These are phyloP conservation scores for Thalassiosira sp. DNA, from an alignment of 352 stramenopile species.

Conservation along the genomic window DNA sequence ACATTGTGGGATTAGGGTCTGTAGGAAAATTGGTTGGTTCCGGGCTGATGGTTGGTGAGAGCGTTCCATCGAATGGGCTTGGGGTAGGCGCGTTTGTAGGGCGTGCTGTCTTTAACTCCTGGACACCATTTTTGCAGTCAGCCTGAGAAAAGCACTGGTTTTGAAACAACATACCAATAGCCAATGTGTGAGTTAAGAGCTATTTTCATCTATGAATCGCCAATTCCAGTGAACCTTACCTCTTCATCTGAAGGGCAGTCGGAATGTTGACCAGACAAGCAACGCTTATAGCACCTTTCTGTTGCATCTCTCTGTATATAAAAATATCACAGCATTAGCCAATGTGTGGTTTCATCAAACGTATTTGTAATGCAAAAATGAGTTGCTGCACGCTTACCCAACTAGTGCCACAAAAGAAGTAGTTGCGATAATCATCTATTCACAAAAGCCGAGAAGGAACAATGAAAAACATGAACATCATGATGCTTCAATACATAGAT, in stretches of 20 bases:
- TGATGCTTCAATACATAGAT: background rate
- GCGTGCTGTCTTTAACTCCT: slow-evolving; percentile 10
- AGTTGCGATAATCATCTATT: slow-evolving; percentile 38
- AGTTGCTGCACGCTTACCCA: background rate
- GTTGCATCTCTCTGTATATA: no score
- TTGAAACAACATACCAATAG: no score
- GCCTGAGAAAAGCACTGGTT: slow-evolving; percentile 53
- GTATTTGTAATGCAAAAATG: background rate
- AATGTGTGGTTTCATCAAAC: background rate
- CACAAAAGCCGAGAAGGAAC: background rate
- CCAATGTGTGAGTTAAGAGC: no score
- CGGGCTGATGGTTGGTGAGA: slow-evolving; percentile 31
- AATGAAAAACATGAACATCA: background rate
- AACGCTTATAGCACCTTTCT: slow-evolving; percentile 38
- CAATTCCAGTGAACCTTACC: no score
- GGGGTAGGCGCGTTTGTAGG: slow-evolving; percentile 10
- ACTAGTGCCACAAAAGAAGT: slow-evolving; percentile 32
- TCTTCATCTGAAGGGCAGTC: slow-evolving; percentile 42
- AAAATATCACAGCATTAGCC: background rate
- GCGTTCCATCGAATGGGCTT: slow-evolving; percentile 22
- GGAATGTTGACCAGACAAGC: slow-evolving; percentile 32
- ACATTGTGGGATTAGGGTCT: slow-evolving; percentile 7
- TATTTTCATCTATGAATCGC: no score
- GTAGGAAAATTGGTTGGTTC: slow-evolving; percentile 36
- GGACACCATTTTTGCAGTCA: slow-evolving; percentile 41